A percentile compares a stretch with the other conserved stretches of the same genome.
Conservation (phyloP, 2,329 filamentous ascomycete genomes). For the Penicillium sp. region DNA sequence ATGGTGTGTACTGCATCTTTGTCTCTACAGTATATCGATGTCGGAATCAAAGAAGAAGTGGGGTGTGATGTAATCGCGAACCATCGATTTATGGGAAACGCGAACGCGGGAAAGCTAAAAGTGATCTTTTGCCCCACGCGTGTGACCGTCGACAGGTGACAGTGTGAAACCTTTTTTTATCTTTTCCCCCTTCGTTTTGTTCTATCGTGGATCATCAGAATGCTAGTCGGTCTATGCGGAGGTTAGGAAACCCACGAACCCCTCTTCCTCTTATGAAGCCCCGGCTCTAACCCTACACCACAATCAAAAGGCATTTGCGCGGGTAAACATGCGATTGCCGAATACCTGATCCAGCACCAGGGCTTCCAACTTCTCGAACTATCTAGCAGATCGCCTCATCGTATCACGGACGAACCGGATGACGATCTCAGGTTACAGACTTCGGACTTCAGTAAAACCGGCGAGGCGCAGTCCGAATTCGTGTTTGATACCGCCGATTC, state of each 20-base stretch:
- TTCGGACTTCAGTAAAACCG: conserved; percentile 19
- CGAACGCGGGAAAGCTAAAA: neutral
- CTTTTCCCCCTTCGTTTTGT: neutral
- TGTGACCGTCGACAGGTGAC: neutral
- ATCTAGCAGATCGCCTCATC: conserved; percentile 27
- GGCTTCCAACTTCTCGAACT: conserved; percentile 72
- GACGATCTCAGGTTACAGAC: conserved; percentile 28
- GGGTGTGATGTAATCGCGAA: conserved; percentile 20
- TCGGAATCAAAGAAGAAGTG: conserved; percentile 1
- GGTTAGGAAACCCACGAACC: conserved; percentile 30
- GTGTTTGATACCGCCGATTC: conserved; percentile 60
- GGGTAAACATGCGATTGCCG: conserved; percentile 83
- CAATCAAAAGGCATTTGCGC: conserved; percentile 71
- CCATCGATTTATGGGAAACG: conserved; percentile 1
- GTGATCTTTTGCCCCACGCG: neutral
- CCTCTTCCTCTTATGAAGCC: neutral
- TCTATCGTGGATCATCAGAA: conserved; percentile 20
- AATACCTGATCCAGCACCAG: conserved; percentile 80
- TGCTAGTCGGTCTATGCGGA: conserved; percentile 53
- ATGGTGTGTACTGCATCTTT: conserved; percentile 72
- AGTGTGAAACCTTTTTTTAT: conserved; percentile 1
- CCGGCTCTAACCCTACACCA: conserved; percentile 14
- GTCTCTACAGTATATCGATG: neutral
- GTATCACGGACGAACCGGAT: conserved; percentile 22
- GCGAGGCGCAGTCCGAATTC: conserved; percentile 20